Base-by-base conservation (phyloP, 2,329 filamentous ascomycete species). In the Microcera coccophila region DNA sequence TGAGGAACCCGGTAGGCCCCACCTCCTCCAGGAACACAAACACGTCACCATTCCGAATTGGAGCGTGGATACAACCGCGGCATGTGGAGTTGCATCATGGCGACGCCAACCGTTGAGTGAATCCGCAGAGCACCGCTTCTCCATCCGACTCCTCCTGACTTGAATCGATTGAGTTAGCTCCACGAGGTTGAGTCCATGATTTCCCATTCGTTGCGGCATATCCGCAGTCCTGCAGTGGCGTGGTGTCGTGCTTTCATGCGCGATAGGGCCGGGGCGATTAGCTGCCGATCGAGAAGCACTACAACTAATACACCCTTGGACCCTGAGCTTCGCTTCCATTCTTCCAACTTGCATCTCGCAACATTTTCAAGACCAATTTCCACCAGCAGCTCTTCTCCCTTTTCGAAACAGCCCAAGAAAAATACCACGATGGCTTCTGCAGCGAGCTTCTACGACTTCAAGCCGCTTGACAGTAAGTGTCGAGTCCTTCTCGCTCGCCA, bases 361-460 rank as follows among this genome's bases (percentile, higher is more conserved):
- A 39, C 15, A 38, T 37, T 24, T 40, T 42, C 31, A 22, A 35
- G 29, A 41, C 36, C 38, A 39, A 21, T 37, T 44, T 26, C 22
- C 24, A 44, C 39, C 29, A 18, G 39, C 19, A 44, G 44, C 47
- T 49, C 36, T 21, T 41, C 19, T 36, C 31, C 41, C 36, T 17
- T 26, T 36, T 36, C 36, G 21, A 42, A 29, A 37, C 42, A 48
- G 32, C 38, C 33, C 39, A 37, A 32, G 18, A 37, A 32, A n/a
- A 26, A 45, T 28, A 41, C 49, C 43, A 62, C 49, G 31, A 71
- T 71, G 68, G 57, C 68, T 43, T 69, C 68, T 33, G 68, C 68
- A 38, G 64, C 67, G 22, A 58, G 48, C 54, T 88, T 95, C 66
- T 93, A 85, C 75, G 85, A 90, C 65, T 94, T 94, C 70, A 87